Evolutionary conservation across 768 basidiomycete genomes (phyloP).

Genomic region (Phaeotremella skinneri): DNA sequence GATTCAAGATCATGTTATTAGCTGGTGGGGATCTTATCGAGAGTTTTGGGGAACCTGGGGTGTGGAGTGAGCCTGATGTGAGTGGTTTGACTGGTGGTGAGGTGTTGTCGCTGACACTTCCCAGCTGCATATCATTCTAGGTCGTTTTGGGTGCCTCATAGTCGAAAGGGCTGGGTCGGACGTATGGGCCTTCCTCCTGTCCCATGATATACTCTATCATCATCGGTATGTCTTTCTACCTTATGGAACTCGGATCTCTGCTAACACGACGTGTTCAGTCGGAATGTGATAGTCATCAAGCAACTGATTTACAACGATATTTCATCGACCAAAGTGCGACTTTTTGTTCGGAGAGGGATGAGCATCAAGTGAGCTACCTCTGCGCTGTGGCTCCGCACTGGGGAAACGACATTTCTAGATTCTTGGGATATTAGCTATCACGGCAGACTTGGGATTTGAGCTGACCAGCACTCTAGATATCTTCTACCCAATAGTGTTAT

Average conservation of each 20-base stretch:
- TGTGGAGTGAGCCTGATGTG: slow-evolving; percentile 93
- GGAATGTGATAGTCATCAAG: slow-evolving; percentile 85
- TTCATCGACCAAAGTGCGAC: slow-evolving; percentile 80
- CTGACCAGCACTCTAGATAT: slow-evolving; percentile 60
- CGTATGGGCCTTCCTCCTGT: slow-evolving; percentile 59
- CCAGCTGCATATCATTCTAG: slow-evolving; percentile 93
- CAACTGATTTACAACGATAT: slow-evolving; percentile 97
- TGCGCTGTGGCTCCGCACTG: too few species aligned
- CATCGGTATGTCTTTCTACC: slow-evolving; percentile 48
- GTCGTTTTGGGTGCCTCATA: slow-evolving; percentile 89
- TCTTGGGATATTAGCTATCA: too few species aligned
- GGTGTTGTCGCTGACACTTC: slow-evolving; percentile 3
- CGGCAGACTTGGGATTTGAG: slow-evolving; percentile 54
- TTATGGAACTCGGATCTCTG: slow-evolving; percentile 10
- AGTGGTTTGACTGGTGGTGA: slow-evolving; percentile 49
- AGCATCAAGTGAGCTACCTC: slow-evolving; percentile 61
- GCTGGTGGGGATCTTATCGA: slow-evolving; percentile 98
- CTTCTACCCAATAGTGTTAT: slow-evolving; percentile 86
- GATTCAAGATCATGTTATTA: slow-evolving; percentile 82
- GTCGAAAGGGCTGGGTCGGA: slow-evolving; percentile 93
- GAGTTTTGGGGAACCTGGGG: slow-evolving; percentile 97
- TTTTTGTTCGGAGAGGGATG: slow-evolving; percentile 56
- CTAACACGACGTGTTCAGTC: slow-evolving; percentile 67
- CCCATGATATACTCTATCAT: slow-evolving; percentile 56
- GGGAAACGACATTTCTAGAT: too few species aligned